These are phyloP conservation scores for Rutstroemia sp. DNA, from an alignment of 2,329 filamentous ascomycete genomes.

Conservation along the genomic window DNA sequence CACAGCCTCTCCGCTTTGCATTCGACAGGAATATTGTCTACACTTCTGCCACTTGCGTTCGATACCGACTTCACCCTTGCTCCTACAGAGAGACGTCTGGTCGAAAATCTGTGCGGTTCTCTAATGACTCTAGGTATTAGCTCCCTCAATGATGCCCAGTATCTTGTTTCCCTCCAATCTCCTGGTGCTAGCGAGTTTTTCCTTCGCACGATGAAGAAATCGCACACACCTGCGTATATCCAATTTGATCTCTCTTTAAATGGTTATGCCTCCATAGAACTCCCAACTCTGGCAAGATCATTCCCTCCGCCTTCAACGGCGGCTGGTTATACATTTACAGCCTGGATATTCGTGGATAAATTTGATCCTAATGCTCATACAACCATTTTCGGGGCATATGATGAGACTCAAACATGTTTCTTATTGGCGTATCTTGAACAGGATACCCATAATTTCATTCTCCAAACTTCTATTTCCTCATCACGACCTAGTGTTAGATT, in stretches of 20 bases:
- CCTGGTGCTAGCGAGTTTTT: constrained; percentile 59
- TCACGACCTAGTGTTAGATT: constrained; percentile 86
- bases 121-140: constrained; percentile 71
- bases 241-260: constrained; percentile 88
- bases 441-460: constrained; percentile 86
- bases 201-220: constrained; percentile 64
- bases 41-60: constrained; percentile 58
- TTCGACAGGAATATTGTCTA: constrained; percentile 61
- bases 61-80: constrained; percentile 42
- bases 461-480: constrained; percentile 89
- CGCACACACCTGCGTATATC: constrained; percentile 74
- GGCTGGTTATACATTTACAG: constrained; percentile 81
- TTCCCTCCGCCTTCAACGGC: constrained; percentile 74
- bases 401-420: constrained; percentile 87
- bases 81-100: constrained; percentile 47
- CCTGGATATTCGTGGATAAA: constrained; percentile 82
- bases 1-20: constrained; percentile 68
- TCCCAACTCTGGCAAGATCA: constrained; percentile 72
- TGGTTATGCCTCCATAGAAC: constrained; percentile 84
- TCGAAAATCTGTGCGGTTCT: constrained; percentile 60
- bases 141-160: constrained; percentile 73
- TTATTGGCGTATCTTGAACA: constrained; percentile 88
- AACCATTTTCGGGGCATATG: constrained; percentile 92
- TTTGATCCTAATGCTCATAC: constrained; percentile 85
- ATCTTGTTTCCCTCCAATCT: constrained; percentile 51